Conservation (phyloP, 495 filamentous ascomycete genomes). For the Annulohypoxylon maeteangense region DNA sequence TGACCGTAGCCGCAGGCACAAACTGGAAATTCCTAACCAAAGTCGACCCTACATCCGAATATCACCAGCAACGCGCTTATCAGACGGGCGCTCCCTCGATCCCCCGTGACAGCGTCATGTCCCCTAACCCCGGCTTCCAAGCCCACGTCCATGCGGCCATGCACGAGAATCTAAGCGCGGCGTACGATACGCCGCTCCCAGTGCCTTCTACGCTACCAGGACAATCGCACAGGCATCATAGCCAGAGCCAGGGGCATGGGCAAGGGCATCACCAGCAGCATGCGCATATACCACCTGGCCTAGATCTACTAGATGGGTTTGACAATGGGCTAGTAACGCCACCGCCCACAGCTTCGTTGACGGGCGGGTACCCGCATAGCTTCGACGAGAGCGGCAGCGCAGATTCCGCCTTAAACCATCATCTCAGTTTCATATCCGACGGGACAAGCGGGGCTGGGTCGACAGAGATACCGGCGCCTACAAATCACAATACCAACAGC, state of each 20-base stretch:
- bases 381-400: slow-evolving; percentile 31
- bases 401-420: slow-evolving; percentile 39
- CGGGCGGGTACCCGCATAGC: slow-evolving; percentile 45
- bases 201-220: slow-evolving; percentile 25
- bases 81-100: slow-evolving; percentile 39
- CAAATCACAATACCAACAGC: neutral
- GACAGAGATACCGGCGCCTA: slow-evolving; percentile 4
- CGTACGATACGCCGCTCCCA: slow-evolving; percentile 44
- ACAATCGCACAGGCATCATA: slow-evolving; percentile 4
- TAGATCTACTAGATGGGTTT: slow-evolving; percentile 49
- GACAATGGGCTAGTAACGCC: slow-evolving; percentile 53
- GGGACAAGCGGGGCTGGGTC: slow-evolving; percentile 12
- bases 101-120: slow-evolving; percentile 54
- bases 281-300: slow-evolving; percentile 35
- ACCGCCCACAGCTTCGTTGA: slow-evolving; percentile 48
- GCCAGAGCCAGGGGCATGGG: neutral
- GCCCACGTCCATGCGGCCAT: slow-evolving; percentile 56
- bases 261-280: slow-evolving; percentile 16
- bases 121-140: slow-evolving; percentile 54
- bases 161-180: slow-evolving; percentile 57
- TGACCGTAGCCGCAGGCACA: slow-evolving; percentile 45
- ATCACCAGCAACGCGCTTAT: slow-evolving; percentile 58
- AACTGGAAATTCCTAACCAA: slow-evolving; percentile 61
- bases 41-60: slow-evolving; percentile 56
- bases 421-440: slow-evolving; percentile 45